Percentiles rank a stretch among this genome's conserved stretches.
phyloP scores from a whole-genome alignment of 2,329 filamentous ascomycete genomes.

The Aurifilum marmelostoma region DNA sequence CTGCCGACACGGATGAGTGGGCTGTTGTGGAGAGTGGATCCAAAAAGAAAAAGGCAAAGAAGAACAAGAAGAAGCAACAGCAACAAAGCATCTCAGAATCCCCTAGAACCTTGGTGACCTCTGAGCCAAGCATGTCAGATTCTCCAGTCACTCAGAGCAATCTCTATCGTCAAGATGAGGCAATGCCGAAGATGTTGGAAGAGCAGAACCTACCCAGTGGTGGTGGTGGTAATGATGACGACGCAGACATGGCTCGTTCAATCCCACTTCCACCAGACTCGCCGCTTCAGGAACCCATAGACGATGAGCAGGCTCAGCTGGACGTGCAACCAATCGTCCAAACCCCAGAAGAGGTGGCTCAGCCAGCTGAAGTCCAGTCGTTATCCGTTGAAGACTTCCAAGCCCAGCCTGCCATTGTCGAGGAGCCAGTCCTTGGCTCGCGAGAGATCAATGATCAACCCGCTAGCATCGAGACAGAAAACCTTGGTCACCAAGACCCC shows the following conservation, averaged over 20 bases:
- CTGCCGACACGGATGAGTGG: conserved; percentile 34
- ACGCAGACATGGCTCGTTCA: not conserved
- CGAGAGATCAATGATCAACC: not conserved
- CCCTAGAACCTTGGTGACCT: not conserved
- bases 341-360: not conserved
- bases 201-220: not conserved
- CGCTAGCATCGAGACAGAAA: not conserved
- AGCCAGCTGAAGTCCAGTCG: not conserved
- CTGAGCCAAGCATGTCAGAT: not conserved
- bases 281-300: not conserved
- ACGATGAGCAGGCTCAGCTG: too few relatives aligned
- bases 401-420: not conserved
- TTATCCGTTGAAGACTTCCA: not conserved
- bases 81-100: not conserved
- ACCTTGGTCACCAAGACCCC: not conserved
- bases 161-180: not conserved
- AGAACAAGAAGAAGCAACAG: conserved; percentile 40
- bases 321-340: not conserved
- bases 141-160: not conserved
- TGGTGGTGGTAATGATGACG: not conserved
- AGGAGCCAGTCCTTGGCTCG: not conserved
- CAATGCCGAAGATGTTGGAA: not conserved
- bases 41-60: conserved; percentile 40
- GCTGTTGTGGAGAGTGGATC: conserved; percentile 33
- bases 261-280: not conserved